These are phyloP conservation scores for Didymella sp. DNA, from an alignment of 2,329 filamentous ascomycete species.

Conservation along the genomic window DNA sequence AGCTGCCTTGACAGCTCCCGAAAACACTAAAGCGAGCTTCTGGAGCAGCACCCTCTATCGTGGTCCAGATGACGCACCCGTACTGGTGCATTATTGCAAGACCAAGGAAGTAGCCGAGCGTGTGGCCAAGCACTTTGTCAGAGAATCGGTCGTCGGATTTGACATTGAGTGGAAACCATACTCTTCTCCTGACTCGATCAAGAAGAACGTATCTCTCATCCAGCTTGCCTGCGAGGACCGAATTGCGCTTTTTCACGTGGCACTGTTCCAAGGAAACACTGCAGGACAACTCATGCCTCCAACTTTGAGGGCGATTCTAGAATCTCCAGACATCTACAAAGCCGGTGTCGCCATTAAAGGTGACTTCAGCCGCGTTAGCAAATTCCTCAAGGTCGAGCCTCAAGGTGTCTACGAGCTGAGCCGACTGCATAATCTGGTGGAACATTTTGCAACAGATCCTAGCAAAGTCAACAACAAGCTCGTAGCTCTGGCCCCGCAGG, in stretches of 20 bases:
- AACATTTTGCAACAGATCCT: constrained; percentile 61
- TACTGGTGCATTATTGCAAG: constrained; percentile 80
- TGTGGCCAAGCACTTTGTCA: constrained; percentile 70
- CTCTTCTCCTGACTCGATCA: constrained; percentile 59
- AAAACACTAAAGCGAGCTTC: constrained; percentile 51
- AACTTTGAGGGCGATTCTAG: constrained; percentile 73
- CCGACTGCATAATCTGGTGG: constrained; percentile 79
- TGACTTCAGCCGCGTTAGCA: constrained; percentile 69
- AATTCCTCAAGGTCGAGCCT: constrained; percentile 65
- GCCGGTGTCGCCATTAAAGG: constrained; percentile 75
- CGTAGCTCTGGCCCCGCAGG: constrained; percentile 74
- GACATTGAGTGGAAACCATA: constrained; percentile 82
- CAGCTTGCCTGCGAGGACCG: constrained; percentile 80
- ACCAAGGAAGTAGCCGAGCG: constrained; percentile 71
- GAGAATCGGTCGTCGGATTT: constrained; percentile 78
- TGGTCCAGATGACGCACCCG: constrained; percentile 59
- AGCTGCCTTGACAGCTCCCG: constrained; percentile 40
- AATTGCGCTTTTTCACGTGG: constrained; percentile 82
- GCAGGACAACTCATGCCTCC: constrained; percentile 69
- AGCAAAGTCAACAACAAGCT: constrained; percentile 58
- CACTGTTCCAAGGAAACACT: constrained; percentile 52
- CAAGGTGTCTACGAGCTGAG: constrained; percentile 80
- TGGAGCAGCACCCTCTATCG: constrained; percentile 76
- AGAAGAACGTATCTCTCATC: constrained; percentile 83
- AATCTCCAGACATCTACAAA: constrained; percentile 73